A percentile compares a stretch with the other conserved stretches of the same genome.
Evolutionary conservation across 495 filamentous ascomycete genomes (phyloP).

Genomic region (Aspergillus bridgeri): DNA sequence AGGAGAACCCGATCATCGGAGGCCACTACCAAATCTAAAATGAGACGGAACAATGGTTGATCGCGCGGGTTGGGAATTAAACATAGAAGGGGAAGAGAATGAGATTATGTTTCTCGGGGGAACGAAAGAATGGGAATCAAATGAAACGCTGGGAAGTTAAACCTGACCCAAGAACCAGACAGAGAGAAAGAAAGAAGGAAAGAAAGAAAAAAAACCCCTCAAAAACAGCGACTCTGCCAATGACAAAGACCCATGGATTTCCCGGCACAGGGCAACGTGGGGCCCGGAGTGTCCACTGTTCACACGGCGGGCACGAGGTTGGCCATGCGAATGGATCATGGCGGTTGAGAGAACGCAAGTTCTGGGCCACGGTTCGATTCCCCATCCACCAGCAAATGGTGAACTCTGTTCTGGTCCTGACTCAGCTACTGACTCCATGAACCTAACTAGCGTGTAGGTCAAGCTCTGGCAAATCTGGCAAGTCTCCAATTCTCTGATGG

Average conservation of each 20-base stretch:
- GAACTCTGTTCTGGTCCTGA: neutral
- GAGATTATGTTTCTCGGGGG: neutral
- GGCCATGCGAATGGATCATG: conserved; percentile 10
- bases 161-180: neutral
- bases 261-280: conserved; percentile 8
- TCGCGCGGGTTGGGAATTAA: neutral
- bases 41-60: neutral
- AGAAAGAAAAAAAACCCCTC: neutral
- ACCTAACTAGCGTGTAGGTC: neutral
- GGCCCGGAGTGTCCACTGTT: conserved; percentile 1
- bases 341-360: neutral
- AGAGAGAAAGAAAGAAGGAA: neutral
- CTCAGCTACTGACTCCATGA: neutral
- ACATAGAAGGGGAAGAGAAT: neutral
- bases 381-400: neutral
- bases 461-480: neutral
- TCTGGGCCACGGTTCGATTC: conserved; percentile 2
- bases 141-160: neutral
- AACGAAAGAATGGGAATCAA: neutral
- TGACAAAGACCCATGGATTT: neutral
- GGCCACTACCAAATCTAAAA: neutral
- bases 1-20: neutral
- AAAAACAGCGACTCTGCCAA: neutral
- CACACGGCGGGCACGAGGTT: conserved; percentile 17
- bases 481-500: neutral